Percentiles rank a stretch among this genome's conserved stretches.
Evolutionary conservation across 257 asterid genomes (phyloP).

Genomic region (Perilla frutescens): DNA sequence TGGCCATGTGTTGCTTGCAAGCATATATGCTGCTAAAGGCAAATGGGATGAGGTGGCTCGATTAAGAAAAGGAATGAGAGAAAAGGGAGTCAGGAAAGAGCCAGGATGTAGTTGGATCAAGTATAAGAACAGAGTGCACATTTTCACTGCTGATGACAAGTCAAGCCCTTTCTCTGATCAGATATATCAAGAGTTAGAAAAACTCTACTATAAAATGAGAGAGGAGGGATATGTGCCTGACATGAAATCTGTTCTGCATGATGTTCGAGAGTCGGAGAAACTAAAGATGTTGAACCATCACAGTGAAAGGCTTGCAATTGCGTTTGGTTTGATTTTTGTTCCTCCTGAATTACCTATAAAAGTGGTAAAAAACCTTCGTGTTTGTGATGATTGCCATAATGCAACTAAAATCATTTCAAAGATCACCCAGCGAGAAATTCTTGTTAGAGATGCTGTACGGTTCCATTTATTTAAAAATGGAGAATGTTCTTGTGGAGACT

Average conservation of each 20-base stretch:
- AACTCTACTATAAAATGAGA: slow-evolving; percentile 46
- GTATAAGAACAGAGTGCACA: slow-evolving; percentile 62
- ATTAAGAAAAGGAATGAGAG: slow-evolving; percentile 68
- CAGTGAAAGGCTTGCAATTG: slow-evolving; percentile 78
- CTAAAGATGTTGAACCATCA: slow-evolving; percentile 63
- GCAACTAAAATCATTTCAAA: slow-evolving; percentile 67
- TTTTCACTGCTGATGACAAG: slow-evolving; percentile 73
- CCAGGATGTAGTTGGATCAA: slow-evolving; percentile 89
- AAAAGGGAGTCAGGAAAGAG: slow-evolving; percentile 67
- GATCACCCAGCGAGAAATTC: slow-evolving; percentile 59
- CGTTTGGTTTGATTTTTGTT: slow-evolving; percentile 66
- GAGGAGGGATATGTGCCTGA: slow-evolving; percentile 73
- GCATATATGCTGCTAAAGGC: slow-evolving; percentile 64
- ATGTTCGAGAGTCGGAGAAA: slow-evolving; percentile 71
- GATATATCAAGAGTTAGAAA: slow-evolving; percentile 59
- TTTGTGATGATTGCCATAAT: slow-evolving; percentile 68
- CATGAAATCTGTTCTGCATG: slow-evolving; percentile 65
- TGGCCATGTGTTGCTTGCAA: slow-evolving; percentile 68
- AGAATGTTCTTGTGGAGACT: slow-evolving; percentile 75
- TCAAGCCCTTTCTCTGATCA: slow-evolving; percentile 61
- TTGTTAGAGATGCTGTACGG: slow-evolving; percentile 63
- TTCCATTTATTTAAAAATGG: slow-evolving; percentile 71
- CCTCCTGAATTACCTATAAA: slow-evolving; percentile 57
- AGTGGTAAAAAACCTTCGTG: slow-evolving; percentile 71
- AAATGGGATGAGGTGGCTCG: slow-evolving; percentile 72